phyloP scores from a whole-genome alignment of 306 rosid species.

The Comarum palustre region DNA sequence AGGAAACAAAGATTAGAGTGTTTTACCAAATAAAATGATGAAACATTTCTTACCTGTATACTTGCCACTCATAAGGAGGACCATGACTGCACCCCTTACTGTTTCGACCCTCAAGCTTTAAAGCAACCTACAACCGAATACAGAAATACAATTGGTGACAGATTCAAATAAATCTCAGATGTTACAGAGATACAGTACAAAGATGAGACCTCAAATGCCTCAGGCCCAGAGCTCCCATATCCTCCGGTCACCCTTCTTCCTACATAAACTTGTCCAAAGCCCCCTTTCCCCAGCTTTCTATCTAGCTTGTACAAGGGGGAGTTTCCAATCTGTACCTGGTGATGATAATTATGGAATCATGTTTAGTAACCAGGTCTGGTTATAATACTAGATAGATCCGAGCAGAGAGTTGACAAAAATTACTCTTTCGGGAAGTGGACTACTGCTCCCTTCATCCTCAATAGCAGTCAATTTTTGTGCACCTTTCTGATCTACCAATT shows the following conservation, averaged over 20 bases:
- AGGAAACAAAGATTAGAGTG: constrained; percentile 8
- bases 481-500: constrained; percentile 28
- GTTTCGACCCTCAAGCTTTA: constrained; percentile 37
- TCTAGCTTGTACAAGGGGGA: constrained; percentile 36
- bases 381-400: background rate
- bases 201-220: constrained; percentile 32
- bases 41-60: constrained; percentile 29
- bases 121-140: constrained; percentile 33
- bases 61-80: constrained; percentile 44
- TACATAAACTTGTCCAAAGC: constrained; percentile 38
- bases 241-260: constrained; percentile 38
- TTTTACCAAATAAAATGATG: background rate
- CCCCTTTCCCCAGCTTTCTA: constrained; percentile 39
- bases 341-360: background rate
- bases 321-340: constrained; percentile 35
- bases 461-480: constrained; percentile 30
- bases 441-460: constrained; percentile 38
- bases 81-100: constrained; percentile 40
- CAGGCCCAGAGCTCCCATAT: constrained; percentile 25
- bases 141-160: background rate
- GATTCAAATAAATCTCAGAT: constrained; percentile 10
- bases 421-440: constrained; percentile 39
- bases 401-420: constrained; percentile 1
- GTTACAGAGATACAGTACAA: constrained; percentile 2
- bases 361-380: background rate